Evolutionary conservation across 768 basidiomycete genomes (phyloP), one percentile per base, ranked within the genome.

Genomic region (Collybia mongolica): DNA sequence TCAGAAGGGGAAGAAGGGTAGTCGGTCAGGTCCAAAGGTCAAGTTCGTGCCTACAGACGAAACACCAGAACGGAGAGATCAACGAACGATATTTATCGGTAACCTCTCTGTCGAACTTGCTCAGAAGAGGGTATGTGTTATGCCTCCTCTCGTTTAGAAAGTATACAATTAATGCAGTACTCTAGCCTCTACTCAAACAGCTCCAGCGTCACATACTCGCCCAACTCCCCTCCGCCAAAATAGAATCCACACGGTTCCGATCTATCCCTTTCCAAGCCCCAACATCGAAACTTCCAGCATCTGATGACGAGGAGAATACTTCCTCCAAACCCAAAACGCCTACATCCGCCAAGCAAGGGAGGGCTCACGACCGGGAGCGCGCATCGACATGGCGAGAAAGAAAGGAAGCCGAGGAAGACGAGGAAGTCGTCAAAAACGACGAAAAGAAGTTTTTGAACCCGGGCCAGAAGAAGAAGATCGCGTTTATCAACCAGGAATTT

Each of bases 241-340:
- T 97, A 55, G 96, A 98, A 62, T 94, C 93, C 4, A 79, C 84
- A 20, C 91, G 96, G 38, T 97, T 96, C 75, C 91, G 96, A 45
- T 97, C 94, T 14, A 80, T 97, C 44, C 86, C 94, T 1, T 98
- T 98, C 73, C 84, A 90, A 54, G 77, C 77, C 0, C 91, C 96
- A 8, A 92, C 92, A 0, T 66, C 86, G 9, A 77, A 82, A 54
- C 72, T 85, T 15, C 76, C 82, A 0, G 68, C 67, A 22, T 61
- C 65, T 17, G 64, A 65, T 32, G 60, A 61, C 41, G 65, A 56
- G 28, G 48, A 65, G 38, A 68, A 65, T 67, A 44, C 61, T 14
- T 67, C 65, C 52, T 46, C 61, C 24, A 65, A 66, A 54, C 29
- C 49, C 12, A 23, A 56, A 55, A 64, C 63, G 45, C 29, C 50